Conservation (phyloP, 768 basidiomycete genomes). For the Strobilomyces confusus region DNA sequence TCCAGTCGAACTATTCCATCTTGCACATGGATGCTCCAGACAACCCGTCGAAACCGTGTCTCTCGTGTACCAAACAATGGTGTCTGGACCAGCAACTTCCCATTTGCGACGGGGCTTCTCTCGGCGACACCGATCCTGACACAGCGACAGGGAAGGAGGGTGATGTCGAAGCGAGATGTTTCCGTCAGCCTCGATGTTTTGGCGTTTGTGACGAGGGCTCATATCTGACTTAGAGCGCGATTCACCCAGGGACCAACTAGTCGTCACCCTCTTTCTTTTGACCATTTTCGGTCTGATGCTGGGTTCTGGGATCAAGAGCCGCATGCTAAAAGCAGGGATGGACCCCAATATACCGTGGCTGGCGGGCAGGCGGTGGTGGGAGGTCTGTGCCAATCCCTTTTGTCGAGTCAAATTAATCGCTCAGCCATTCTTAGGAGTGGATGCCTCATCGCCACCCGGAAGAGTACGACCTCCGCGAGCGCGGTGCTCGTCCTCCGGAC, state of each 20-base stretch:
- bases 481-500: slow-evolving; percentile 27
- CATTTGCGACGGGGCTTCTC: slow-evolving; percentile 74
- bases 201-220: slow-evolving; percentile 27
- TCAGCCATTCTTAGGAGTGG: slow-evolving; percentile 28
- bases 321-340: slow-evolving; percentile 76
- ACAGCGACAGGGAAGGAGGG: slow-evolving; percentile 94
- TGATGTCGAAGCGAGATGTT: slow-evolving; percentile 93
- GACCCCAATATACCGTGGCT: slow-evolving; percentile 61
- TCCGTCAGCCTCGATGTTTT: slow-evolving; percentile 62
- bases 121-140: slow-evolving; percentile 88
- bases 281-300: slow-evolving; percentile 83
- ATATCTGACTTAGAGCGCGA: slow-evolving; percentile 66
- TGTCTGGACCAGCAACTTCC: slow-evolving; percentile 87
- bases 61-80: slow-evolving; percentile 94
- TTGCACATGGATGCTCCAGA: slow-evolving; percentile 76
- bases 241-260: slow-evolving; percentile 91
- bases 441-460: slow-evolving; percentile 50
- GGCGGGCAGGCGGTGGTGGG: slow-evolving; percentile 74
- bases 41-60: slow-evolving; percentile 84
- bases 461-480: slow-evolving; percentile 46
- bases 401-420: slow-evolving; percentile 17
- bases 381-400: slow-evolving; percentile 53
- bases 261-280: slow-evolving; percentile 87
- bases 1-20: slow-evolving; percentile 82
- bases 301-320: slow-evolving; percentile 77